phyloP scores from a whole-genome alignment of 169 alveolate species.

The Babesia caballi region DNA sequence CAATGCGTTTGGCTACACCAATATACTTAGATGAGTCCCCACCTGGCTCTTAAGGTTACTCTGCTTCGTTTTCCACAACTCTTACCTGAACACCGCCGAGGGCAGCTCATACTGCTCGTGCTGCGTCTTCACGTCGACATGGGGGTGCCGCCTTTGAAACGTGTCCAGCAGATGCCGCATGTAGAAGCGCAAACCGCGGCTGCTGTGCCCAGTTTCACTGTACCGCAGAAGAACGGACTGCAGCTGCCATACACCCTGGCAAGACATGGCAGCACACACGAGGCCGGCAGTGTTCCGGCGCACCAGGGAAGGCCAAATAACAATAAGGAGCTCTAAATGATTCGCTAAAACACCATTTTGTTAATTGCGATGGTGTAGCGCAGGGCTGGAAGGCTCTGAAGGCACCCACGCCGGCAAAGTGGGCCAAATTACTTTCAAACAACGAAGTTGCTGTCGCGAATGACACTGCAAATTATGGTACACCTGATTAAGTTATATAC shows the following conservation, averaged over 20 bases:
- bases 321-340: too few species aligned
- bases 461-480: too few species aligned
- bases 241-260: conserved; percentile 76
- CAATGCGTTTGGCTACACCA: background rate
- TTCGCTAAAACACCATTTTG: too few species aligned
- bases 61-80: too few species aligned
- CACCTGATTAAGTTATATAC: too few species aligned
- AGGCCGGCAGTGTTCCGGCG: background rate
- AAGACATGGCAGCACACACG: conserved; percentile 70
- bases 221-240: conserved; percentile 65
- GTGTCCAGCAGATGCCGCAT: conserved; percentile 70
- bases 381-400: too few species aligned
- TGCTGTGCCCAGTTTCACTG: conserved; percentile 80
- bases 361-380: too few species aligned
- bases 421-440: too few species aligned
- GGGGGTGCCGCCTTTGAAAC: conserved; percentile 68
- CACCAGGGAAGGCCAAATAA: background rate
- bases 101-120: conserved; percentile 82
- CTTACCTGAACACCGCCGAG: conserved; percentile 70
- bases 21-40: background rate
- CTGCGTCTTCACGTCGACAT: conserved; percentile 68
- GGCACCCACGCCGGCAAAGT: too few species aligned
- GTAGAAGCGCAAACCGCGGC: conserved; percentile 73
- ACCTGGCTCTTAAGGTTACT: too few species aligned
- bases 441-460: too few species aligned